Evolutionary conservation across 2,329 filamentous ascomycete species (phyloP), one percentile per base, ranked within the genome.

Genomic region (Neoarthrinium moseri): DNA sequence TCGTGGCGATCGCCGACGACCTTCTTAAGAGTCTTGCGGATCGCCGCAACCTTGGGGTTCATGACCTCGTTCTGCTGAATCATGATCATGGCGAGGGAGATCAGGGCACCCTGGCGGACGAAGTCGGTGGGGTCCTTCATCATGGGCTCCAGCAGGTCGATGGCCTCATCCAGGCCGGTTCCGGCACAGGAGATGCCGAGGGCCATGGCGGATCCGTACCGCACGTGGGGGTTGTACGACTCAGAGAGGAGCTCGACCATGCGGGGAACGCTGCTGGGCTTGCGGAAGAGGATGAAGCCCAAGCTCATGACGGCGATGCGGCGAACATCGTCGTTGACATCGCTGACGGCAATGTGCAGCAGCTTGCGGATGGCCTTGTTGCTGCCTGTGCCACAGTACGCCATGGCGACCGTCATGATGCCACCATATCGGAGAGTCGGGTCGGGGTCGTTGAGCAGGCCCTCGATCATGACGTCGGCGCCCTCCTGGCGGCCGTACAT

Each of bases 101-200:
- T 97, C 52, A 97, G 76, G 32, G 94, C 92, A 63, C 95, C 94
- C 69, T 99, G 94, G 56, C 95, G 86, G 43, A 99, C 94, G 65
- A 99, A 99, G 72, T 99, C 94, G 48, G 91, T 95, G 6, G 94
- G 95, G 58, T 99, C 94, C 76, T 97, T 99, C 75, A 96, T 91
- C 94, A 99, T 99, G 15, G 94, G 94, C 73, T 99, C 94, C 4
- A 99, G 79, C 15, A 99, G 78, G 60, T 99, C 94, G 51, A 97
- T 94, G 18, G 95, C 94, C 70, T 99, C 94, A 52, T 96, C 91
- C 23, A 97, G 78, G 12, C 94, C 94, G 43, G 94, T 99, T 38
- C 94, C 94, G 21, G 94, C 94, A 60, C 95, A 99, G 21, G 95
- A 95, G 60, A 99, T 99, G 70, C 94, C 94, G 11, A 99, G 81